phyloP scores from a whole-genome alignment of 179 eudicot genomes.

The Vitellaria paradoxa region DNA sequence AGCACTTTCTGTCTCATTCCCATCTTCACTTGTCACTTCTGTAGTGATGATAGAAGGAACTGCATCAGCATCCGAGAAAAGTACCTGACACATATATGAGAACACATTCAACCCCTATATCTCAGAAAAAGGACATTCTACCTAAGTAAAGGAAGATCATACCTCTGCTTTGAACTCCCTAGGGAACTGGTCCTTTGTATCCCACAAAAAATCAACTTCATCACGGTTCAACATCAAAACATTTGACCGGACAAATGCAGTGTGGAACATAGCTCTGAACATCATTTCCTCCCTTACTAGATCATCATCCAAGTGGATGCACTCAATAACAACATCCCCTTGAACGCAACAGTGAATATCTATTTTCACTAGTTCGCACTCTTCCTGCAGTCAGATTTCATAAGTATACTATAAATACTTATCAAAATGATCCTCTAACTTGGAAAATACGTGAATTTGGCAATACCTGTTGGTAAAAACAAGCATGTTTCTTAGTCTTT shows the following conservation, averaged over 20 bases:
- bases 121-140: constrained; percentile 13
- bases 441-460: not conserved
- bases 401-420: constrained; percentile 20
- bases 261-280: constrained; percentile 89
- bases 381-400: constrained; percentile 63
- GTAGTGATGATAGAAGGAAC: constrained; percentile 42
- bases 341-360: constrained; percentile 73
- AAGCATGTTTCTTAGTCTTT: constrained; percentile 51
- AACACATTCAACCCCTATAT: constrained; percentile 44
- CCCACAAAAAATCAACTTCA: constrained; percentile 86
- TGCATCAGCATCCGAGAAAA: constrained; percentile 78
- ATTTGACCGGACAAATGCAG: constrained; percentile 77
- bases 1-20: constrained; percentile 51
- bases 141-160: constrained; percentile 24
- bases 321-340: constrained; percentile 94
- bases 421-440: not conserved
- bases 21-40: constrained; percentile 55
- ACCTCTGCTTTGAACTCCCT: constrained; percentile 92
- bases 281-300: constrained; percentile 68
- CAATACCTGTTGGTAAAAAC: constrained; percentile 63
- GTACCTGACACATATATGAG: constrained; percentile 71
- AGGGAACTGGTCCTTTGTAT: constrained; percentile 73
- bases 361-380: constrained; percentile 66
- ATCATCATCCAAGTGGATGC: constrained; percentile 73
- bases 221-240: constrained; percentile 73